A percentile compares a stretch with the other conserved stretches of the same genome.
Evolutionary conservation across 495 filamentous ascomycete genomes (phyloP).

Genomic region (Podospora anserina): DNA sequence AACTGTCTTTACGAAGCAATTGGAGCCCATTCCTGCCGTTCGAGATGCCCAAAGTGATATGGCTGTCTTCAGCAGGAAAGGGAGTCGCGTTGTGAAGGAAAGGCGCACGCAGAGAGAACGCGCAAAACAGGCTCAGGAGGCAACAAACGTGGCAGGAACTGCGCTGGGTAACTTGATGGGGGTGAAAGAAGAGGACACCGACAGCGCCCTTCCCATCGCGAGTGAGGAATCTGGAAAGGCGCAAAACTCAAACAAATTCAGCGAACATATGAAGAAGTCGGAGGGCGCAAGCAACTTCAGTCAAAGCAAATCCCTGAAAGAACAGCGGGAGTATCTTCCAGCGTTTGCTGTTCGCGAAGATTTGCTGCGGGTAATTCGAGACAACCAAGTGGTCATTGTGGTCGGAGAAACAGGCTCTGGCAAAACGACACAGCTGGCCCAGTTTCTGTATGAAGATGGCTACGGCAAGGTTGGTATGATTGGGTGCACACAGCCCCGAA

Average conservation of each 20-base stretch:
- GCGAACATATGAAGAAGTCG: constrained; percentile 82
- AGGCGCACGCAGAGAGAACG: constrained; percentile 87
- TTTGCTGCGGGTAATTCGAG: constrained; percentile 86
- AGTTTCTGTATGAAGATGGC: constrained; percentile 92
- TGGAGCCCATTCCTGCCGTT: constrained; percentile 92
- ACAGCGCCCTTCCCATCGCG: constrained; percentile 74
- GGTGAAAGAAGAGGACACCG: constrained; percentile 89
- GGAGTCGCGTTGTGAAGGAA: constrained; percentile 89
- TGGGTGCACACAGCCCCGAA: constrained; percentile 89
- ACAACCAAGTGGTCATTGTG: constrained; percentile 96
- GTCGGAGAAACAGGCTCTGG: constrained; percentile 96
- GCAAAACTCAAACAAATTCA: constrained; percentile 73
- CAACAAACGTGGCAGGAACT: constrained; percentile 90
- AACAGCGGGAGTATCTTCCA: constrained; percentile 91
- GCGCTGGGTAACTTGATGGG: constrained; percentile 92
- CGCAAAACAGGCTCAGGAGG: constrained; percentile 91
- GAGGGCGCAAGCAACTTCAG: constrained; percentile 90
- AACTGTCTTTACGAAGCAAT: constrained; percentile 93
- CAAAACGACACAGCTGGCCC: constrained; percentile 94
- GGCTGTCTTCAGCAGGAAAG: constrained; percentile 96
- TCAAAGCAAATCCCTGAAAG: constrained; percentile 81
- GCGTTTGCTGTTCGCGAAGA: constrained; percentile 98
- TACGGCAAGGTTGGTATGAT: constrained; percentile 86
- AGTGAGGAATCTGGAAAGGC: constrained; percentile 59
- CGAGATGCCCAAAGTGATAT: constrained; percentile 96